Conservation (phyloP, 805 yeast genomes). For the Lachancea meyersii region DNA sequence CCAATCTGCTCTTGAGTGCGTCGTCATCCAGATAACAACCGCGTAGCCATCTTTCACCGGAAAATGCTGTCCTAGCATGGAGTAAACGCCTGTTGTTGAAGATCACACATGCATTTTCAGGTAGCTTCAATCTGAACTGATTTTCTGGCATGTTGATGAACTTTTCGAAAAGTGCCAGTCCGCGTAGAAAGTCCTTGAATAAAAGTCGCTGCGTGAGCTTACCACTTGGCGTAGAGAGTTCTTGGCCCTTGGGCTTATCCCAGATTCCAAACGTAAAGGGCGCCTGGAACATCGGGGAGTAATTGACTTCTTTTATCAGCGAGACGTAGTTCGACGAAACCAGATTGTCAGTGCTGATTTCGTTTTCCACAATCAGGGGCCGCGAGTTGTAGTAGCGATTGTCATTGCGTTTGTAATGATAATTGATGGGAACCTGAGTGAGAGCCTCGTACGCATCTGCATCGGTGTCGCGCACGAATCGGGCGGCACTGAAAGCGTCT, state of each 20-base stretch:
- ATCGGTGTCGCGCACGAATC: constrained; percentile 47
- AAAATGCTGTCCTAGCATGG: constrained; percentile 54
- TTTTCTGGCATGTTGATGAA: constrained; percentile 47
- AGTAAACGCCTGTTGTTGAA: constrained; percentile 67
- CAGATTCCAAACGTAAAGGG: constrained; percentile 60
- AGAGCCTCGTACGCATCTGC: constrained; percentile 60
- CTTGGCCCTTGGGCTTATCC: constrained; percentile 23
- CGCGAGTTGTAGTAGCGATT: constrained; percentile 56
- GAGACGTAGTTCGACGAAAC: constrained; percentile 26
- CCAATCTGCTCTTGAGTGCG: constrained; percentile 55
- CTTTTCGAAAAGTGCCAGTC: constrained; percentile 54
- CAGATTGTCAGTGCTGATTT: constrained; percentile 31
- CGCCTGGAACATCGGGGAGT: constrained; percentile 80
- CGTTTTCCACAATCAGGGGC: constrained; percentile 57
- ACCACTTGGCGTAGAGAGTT: constrained; percentile 29
- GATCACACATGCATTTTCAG: constrained; percentile 56
- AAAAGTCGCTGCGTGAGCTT: constrained; percentile 37
- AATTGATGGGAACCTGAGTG: constrained; percentile 57
- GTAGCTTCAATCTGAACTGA: constrained; percentile 48
- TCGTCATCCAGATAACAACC: constrained; percentile 74
- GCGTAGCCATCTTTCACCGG: constrained; percentile 60
- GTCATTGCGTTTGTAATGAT: constrained; percentile 57
- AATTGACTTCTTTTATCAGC: constrained; percentile 52
- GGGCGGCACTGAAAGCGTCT: constrained; percentile 64
- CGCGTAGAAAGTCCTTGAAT: constrained; percentile 53